Base-by-base conservation (phyloP, 805 yeast genomes). In the Saturnispora serradocipensis region DNA sequence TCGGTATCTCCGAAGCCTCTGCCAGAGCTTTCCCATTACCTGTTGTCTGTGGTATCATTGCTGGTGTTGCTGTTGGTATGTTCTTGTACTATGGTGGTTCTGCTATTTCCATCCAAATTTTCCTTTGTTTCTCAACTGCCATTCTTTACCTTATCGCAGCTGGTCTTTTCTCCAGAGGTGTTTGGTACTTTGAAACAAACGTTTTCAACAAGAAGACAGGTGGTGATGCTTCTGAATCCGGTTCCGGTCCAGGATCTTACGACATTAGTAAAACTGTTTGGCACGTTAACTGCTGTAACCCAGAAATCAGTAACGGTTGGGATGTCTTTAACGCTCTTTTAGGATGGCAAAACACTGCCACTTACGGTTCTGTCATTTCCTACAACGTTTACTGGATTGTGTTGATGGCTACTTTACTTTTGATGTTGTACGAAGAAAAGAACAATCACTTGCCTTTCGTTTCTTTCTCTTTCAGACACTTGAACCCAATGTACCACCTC, bases 271-370 rank as follows among this genome's bases (percentile, higher is more conserved):
- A 76, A 61, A 72, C 85, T 13, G 96, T 89, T 20, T 89, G 96
- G 88, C 97, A 89, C 71, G 90, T 90, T 54, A 88, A 89, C 77
- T 89, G 97, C 71, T 89, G 97, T 73, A 88, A 88, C 70, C 97
- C 97, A 47, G 88, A 83, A 67, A 72, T 77, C 54, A 88, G 84
- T 69, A 80, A 82, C 59, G 97, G 96, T 71, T 90, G 97, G 97
- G 96, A 88, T 77, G 82, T 89, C 56, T 89, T 89, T 77, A 89
- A 89, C 64, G 87, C 97, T 18, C 69, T 89, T 50, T 73, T 89
- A 56, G 97, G 97, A 54, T 90, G 97, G 97, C 95, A 88, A 72
- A 89, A 89, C 70, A 80, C 95, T 46, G 97, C 96, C 56, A 87
- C 95, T 58, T 77, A 86, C 64, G 95, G 96, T 51, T 86, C 96